Base-by-base conservation (phyloP, 2,329 filamentous ascomycete species). In the Scolecobasidium constrictum region DNA sequence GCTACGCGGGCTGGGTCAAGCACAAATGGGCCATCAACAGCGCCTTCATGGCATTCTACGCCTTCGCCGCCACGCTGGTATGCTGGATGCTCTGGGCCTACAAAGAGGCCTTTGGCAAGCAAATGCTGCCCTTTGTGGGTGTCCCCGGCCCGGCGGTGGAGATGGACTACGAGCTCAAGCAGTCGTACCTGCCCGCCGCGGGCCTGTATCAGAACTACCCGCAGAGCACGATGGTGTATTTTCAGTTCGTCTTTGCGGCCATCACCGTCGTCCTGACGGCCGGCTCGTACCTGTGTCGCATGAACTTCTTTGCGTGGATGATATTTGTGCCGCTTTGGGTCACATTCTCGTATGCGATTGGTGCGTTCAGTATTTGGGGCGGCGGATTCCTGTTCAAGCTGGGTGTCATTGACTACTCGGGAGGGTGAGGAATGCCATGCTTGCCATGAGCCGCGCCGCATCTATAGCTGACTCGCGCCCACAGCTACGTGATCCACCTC, bases 231-330 rank as follows among this genome's bases (percentile, higher is more conserved):
- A 71, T 72, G 68, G 56, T 71, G 0, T 72, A 72, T 52, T 72
- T 72, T 55, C 69, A 72, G 48, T 72, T 71, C 48, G 68, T 70
- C 36, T 72, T 72, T 53, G 68, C 68, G 0, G 68, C 67, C 35
- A 71, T 71, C 48, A 72, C 69, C 0, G 49, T 71, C 1, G 59
- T 69, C 40, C 65, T 72, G 35, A 53, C 65, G 42, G 68, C 67
- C 0, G 69, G 69, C 4, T 60, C 65, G 4, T 64, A 63, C 26
- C 59, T 72, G 1, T 64, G 66, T 18, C 59, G 69, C 34, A 71
- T 71, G 65, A 71, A 66, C 50, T 70, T 72, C 50, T 53, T 57
- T 7, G 69, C 69, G 21, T 72, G 69, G 69, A 69, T 71, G 64
- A 48, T 69, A n/a, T 72, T 69, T 49, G 67, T 71, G 18, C 69